Percentiles rank a stretch among this genome's conserved stretches.
Evolutionary conservation across 192 early-diverging fungal species (phyloP).

Genomic region (Chytriomyces sp.): DNA sequence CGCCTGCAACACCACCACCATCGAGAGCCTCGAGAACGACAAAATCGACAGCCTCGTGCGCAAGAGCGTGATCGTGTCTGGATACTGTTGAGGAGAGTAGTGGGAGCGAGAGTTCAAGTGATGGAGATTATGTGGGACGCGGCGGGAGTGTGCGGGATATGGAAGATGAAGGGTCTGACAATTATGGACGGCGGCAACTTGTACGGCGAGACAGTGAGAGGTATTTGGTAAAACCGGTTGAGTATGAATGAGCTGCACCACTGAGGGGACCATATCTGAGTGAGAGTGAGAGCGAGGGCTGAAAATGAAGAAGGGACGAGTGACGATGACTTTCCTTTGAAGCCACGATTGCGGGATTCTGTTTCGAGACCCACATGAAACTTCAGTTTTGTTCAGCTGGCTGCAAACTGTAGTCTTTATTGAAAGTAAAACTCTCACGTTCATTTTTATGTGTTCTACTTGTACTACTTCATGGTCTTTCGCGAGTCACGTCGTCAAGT

Average conservation of each 20-base stretch:
- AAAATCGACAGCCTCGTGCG: constrained; percentile 65
- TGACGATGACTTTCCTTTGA: constrained; percentile 25
- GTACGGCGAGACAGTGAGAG: constrained; percentile 57
- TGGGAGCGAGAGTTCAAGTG: neutral
- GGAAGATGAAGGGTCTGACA: constrained; percentile 8
- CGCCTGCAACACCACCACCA: constrained; percentile 75
- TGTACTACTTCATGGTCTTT: no score
- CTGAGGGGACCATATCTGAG: neutral
- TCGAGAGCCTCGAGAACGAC: constrained; percentile 79
- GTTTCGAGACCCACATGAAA: no score
- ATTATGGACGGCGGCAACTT: constrained; percentile 17
- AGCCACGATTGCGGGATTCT: no score
- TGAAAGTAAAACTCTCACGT: no score
- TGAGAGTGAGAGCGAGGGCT: neutral
- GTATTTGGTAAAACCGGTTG: constrained; percentile 44
- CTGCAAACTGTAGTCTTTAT: no score
- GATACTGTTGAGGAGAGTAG: constrained; percentile 67
- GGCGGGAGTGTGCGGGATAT: no score
- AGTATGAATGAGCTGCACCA: neutral
- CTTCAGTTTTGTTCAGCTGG: no score
- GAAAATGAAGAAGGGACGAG: neutral
- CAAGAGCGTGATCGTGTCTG: constrained; percentile 67
- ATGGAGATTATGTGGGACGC: neutral
- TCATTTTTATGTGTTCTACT: no score
- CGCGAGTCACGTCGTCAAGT: no score